phyloP scores from a whole-genome alignment of 768 basidiomycete genomes.

The Neoboletus magnificus region DNA sequence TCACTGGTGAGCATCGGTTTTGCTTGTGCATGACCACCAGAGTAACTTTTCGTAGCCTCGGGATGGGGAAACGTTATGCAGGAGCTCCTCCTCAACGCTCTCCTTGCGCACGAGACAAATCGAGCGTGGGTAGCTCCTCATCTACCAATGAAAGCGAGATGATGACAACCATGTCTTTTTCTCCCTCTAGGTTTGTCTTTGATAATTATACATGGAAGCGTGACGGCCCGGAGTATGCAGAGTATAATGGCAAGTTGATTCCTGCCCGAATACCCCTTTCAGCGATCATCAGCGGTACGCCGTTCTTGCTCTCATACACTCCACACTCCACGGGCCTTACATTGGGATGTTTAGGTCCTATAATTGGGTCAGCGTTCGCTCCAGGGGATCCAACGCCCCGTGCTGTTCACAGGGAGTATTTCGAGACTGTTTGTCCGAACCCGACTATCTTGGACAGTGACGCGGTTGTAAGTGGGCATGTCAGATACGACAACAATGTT shows the following conservation, averaged over 20 bases:
- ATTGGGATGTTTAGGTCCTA: slow-evolving; percentile 34
- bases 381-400: slow-evolving; percentile 37
- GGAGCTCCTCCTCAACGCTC: slow-evolving; percentile 50
- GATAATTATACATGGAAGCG: slow-evolving; percentile 57
- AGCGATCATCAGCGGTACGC: slow-evolving; percentile 48
- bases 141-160: not conserved
- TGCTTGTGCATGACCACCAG: too few species aligned
- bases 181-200: slow-evolving; percentile 45
- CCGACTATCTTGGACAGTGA: slow-evolving; percentile 31
- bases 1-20: slow-evolving; percentile 29
- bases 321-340: not conserved
- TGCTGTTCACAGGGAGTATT: slow-evolving; percentile 46
- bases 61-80: slow-evolving; percentile 67
- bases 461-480: slow-evolving; percentile 19
- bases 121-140: slow-evolving; percentile 42
- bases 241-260: slow-evolving; percentile 48
- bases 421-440: slow-evolving; percentile 46
- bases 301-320: not conserved
- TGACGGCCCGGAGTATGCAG: slow-evolving; percentile 40
- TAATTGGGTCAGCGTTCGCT: slow-evolving; percentile 40
- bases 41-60: slow-evolving; percentile 32
- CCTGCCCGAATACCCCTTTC: slow-evolving; percentile 55
- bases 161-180: not conserved
- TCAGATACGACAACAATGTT: slow-evolving; percentile 19
- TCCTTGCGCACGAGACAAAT: slow-evolving; percentile 45